phyloP scores from a whole-genome alignment of 306 rosid species.

The Quillaja saponaria region DNA sequence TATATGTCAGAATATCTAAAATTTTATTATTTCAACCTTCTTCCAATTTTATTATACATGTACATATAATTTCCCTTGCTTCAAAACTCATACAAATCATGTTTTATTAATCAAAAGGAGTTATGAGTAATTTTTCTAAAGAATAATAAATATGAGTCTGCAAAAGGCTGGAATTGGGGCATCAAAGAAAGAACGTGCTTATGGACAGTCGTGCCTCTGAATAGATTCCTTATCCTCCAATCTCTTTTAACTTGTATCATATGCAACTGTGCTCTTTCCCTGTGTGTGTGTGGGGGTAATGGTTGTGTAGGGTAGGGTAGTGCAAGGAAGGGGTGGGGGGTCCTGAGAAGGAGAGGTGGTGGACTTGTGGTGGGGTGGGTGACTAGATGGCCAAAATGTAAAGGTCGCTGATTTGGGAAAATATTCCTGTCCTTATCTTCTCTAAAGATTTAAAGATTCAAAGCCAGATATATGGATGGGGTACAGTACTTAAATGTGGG shows the following conservation, averaged over 20 bases:
- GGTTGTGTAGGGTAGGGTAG: constrained; percentile 34
- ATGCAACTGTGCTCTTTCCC: constrained; percentile 29
- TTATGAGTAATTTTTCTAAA: too few relatives aligned
- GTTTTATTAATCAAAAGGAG: background rate
- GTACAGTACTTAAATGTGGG: constrained; percentile 37
- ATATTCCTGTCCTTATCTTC: constrained; percentile 23
- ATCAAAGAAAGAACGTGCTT: constrained; percentile 59
- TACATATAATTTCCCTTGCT: too few relatives aligned
- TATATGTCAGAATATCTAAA: too few relatives aligned
- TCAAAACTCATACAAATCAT: too few relatives aligned
- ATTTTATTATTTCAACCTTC: too few relatives aligned
- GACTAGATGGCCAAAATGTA: background rate
- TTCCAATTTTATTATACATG: too few relatives aligned
- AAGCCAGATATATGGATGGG: constrained; percentile 20
- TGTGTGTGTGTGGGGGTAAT: constrained; percentile 28
- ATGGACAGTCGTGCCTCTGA: constrained; percentile 48
- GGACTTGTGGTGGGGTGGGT: background rate
- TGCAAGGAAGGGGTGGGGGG: background rate
- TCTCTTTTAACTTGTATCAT: constrained; percentile 38
- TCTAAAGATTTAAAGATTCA: constrained; percentile 24
- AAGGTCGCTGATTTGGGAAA: constrained; percentile 29
- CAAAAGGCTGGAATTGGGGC: constrained; percentile 48
- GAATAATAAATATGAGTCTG: constrained; percentile 31
- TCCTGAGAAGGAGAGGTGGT: constrained; percentile 23
- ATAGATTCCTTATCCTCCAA: constrained; percentile 61